These are phyloP conservation scores for Scheffersomyces segobiensis DNA, from an alignment of 1,139 yeast genomes.

Conservation along the genomic window DNA sequence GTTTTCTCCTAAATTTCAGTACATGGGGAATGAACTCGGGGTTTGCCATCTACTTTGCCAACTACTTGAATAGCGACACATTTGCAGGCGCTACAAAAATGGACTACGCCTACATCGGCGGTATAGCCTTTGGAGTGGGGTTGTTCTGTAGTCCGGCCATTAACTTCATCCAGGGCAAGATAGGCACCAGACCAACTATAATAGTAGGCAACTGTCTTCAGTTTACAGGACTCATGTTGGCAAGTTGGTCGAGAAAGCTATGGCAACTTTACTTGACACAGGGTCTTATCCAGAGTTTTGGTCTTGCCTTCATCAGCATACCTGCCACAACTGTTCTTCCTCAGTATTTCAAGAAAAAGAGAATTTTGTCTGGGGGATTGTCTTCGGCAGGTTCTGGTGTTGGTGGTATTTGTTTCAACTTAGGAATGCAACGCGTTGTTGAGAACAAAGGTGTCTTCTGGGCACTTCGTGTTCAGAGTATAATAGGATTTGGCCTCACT, in stretches of 20 bases:
- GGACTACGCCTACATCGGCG: slow-evolving; percentile 44
- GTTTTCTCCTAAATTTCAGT: slow-evolving; percentile 41
- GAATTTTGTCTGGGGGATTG: slow-evolving; percentile 59
- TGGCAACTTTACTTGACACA: slow-evolving; percentile 57
- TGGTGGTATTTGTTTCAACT: slow-evolving; percentile 53
- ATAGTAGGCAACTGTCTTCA: slow-evolving; percentile 49
- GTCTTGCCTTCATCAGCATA: slow-evolving; percentile 46
- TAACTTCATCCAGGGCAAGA: slow-evolving; percentile 36
- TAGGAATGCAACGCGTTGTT: slow-evolving; percentile 31
- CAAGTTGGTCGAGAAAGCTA: slow-evolving; percentile 49
- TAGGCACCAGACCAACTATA: slow-evolving; percentile 41
- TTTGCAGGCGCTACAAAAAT: slow-evolving; percentile 43
- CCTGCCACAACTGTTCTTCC: slow-evolving; percentile 54
- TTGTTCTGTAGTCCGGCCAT: slow-evolving; percentile 37
- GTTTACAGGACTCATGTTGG: slow-evolving; percentile 52
- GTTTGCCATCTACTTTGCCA: slow-evolving; percentile 52
- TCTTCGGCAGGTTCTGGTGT: slow-evolving; percentile 62
- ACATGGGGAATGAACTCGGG: slow-evolving; percentile 59
- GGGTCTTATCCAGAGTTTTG: slow-evolving; percentile 52
- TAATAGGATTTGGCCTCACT: slow-evolving; percentile 27
- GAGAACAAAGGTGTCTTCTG: slow-evolving; percentile 26
- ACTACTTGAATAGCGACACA: slow-evolving; percentile 36
- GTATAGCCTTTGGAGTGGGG: slow-evolving; percentile 42
- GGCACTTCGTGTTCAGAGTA: slow-evolving; percentile 44
- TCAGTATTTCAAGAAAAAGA: slow-evolving; percentile 55